These are phyloP conservation scores for Podospora appendiculata DNA, from an alignment of 495 filamentous ascomycete species.

Conservation along the genomic window DNA sequence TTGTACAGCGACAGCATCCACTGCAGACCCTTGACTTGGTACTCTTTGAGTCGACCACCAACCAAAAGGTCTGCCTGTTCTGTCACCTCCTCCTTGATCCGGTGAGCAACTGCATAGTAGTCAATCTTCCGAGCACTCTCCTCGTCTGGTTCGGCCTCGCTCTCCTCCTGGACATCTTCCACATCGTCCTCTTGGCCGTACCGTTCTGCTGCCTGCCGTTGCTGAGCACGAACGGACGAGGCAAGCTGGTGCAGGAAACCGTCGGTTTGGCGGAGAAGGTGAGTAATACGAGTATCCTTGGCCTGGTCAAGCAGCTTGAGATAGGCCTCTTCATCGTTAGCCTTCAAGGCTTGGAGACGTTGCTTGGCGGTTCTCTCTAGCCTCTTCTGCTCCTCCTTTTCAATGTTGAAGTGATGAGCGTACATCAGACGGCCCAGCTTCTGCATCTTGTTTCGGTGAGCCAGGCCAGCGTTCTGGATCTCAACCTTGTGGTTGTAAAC, in stretches of 20 bases:
- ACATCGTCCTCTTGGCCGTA: conserved; percentile 58
- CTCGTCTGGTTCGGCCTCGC: conserved; percentile 59
- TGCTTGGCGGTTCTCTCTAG: conserved; percentile 96
- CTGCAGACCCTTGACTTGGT: conserved; percentile 94
- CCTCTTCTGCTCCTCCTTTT: conserved; percentile 97
- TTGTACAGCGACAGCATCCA: conserved; percentile 99
- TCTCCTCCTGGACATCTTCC: conserved; percentile 50
- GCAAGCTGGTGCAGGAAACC: conserved; percentile 95
- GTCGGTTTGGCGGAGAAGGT: conserved; percentile 91
- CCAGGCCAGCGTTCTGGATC: conserved; percentile 27
- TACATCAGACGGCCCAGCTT: conserved; percentile 86
- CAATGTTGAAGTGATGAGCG: conserved; percentile 84
- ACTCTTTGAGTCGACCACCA: conserved; percentile 90
- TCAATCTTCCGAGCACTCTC: conserved; percentile 74
- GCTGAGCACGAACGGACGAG: conserved; percentile 83
- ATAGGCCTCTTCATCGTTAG: conserved; percentile 98
- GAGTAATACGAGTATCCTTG: conserved; percentile 98
- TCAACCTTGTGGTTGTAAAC: conserved; percentile 54
- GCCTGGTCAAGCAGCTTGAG: conserved; percentile 93
- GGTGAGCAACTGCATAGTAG: conserved; percentile 97
- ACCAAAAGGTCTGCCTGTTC: conserved; percentile 77
- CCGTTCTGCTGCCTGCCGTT: conserved; percentile 68
- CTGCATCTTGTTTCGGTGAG: conserved; percentile 53
- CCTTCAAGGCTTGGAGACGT: conserved; percentile 96
- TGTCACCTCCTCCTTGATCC: conserved; percentile 83